A percentile compares a stretch with the other conserved stretches of the same genome.
Conservation (phyloP, 257 asterid species). For the Solanum boliviense region DNA sequence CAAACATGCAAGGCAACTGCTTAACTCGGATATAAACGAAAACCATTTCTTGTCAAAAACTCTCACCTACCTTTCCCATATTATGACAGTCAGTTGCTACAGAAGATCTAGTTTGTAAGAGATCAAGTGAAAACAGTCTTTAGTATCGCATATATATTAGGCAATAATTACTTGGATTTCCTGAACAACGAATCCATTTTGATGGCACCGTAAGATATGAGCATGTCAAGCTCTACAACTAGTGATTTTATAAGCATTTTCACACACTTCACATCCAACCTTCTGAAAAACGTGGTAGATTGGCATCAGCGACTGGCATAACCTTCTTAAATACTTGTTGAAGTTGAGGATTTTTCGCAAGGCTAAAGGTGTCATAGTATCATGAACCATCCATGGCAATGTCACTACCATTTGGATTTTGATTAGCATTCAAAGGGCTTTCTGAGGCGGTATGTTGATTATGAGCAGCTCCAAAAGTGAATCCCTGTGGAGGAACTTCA, state of each 20-base stretch:
- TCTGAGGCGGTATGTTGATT: conserved; percentile 17
- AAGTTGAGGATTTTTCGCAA: background rate
- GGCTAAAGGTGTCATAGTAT: background rate
- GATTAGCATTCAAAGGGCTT: conserved; percentile 10
- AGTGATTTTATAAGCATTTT: background rate
- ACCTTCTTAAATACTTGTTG: background rate
- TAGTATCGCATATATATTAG: background rate
- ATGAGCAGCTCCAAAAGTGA: conserved; percentile 71
- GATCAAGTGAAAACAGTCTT: background rate
- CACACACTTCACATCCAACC: conserved; percentile 10
- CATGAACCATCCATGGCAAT: conserved; percentile 67
- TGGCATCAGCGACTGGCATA: background rate
- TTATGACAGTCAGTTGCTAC: background rate
- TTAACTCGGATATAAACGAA: background rate
- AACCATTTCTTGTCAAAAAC: background rate
- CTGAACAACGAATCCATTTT: background rate
- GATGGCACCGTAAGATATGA: background rate
- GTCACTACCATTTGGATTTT: conserved; percentile 33
- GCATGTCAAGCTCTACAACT: background rate
- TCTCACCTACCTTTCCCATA: background rate
- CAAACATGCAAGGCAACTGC: background rate
- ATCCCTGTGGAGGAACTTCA: conserved; percentile 45
- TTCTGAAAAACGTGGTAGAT: background rate
- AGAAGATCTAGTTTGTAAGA: background rate
- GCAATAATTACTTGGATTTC: background rate